A percentile compares a stretch with the other conserved stretches of the same genome.
Conservation (phyloP, 2,329 filamentous ascomycete species). For the Pseudohalonectria lignicola region DNA sequence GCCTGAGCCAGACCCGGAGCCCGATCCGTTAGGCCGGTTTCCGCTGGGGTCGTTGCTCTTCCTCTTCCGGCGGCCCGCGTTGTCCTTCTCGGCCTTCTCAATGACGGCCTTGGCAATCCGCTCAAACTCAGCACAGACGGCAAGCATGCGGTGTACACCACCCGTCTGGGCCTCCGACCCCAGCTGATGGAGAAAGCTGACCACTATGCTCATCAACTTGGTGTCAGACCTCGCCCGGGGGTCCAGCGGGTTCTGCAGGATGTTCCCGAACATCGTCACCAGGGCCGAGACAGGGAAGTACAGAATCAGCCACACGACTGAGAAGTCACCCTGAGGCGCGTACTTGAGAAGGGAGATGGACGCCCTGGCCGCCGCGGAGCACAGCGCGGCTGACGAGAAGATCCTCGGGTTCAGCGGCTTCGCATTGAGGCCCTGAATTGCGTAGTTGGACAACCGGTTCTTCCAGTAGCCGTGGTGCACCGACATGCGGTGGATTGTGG, state of each 20-base stretch:
- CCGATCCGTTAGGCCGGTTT: background rate
- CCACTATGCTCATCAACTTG: conserved; percentile 83
- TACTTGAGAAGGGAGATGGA: conserved; percentile 94
- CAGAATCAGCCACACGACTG: conserved; percentile 90
- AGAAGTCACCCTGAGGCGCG: conserved; percentile 87
- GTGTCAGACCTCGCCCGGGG: conserved; percentile 79
- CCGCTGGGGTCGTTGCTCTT: conserved; percentile 50
- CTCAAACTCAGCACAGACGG: conserved; percentile 92
- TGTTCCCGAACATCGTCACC: conserved; percentile 92
- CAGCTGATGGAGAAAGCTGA: conserved; percentile 81
- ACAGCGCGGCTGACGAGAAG: conserved; percentile 86
- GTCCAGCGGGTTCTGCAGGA: conserved; percentile 89
- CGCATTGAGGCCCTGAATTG: conserved; percentile 86
- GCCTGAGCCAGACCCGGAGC: background rate
- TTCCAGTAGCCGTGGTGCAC: conserved; percentile 98
- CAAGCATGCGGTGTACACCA: conserved; percentile 86
- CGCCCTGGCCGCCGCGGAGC: conserved; percentile 82
- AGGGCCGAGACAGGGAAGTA: conserved; percentile 95
- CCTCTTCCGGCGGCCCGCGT: conserved; percentile 69
- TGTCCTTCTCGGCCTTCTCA: conserved; percentile 82
- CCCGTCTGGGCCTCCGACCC: conserved; percentile 84
- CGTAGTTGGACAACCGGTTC: conserved; percentile 85
- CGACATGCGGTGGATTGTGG: conserved; percentile 97
- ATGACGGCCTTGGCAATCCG: conserved; percentile 84
- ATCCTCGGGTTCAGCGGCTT: conserved; percentile 85